Conservation (phyloP, 768 basidiomycete genomes). For the Pisolithus microcarpus region DNA sequence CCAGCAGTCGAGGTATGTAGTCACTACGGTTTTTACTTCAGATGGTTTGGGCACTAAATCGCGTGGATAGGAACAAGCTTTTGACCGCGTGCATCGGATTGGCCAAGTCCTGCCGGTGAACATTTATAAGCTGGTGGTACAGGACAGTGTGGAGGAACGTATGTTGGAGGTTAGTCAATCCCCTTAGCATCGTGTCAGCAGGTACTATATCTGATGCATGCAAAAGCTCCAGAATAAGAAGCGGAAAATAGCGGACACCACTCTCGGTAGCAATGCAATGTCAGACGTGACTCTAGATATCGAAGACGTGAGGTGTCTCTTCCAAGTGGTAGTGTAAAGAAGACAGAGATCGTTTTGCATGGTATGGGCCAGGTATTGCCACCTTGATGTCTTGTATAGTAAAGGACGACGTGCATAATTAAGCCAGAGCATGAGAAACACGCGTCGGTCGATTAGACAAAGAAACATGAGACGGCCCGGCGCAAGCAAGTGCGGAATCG, state of each 20-base stretch:
- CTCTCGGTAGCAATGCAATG: not conserved
- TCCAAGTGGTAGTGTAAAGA: not conserved
- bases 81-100: not conserved
- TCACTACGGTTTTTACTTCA: not conserved
- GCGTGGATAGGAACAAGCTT: not conserved
- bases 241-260: not conserved
- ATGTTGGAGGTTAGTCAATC: not conserved
- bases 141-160: not conserved
- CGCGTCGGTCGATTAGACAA: no score
- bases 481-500: no score
- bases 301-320: not conserved
- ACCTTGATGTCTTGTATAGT: no score
- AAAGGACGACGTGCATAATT: no score
- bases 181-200: not conserved
- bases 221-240: not conserved
- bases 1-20: not conserved
- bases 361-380: not conserved
- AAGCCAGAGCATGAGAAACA: no score
- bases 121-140: conserved; percentile 1
- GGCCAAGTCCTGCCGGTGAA: not conserved
- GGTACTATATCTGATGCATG: not conserved
- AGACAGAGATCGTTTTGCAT: not conserved
- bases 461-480: no score
- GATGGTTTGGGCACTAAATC: not conserved
- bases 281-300: not conserved